Evolutionary conservation across 495 filamentous ascomycete species (phyloP), one percentile per base, ranked within the genome.

Genomic region (Gamarada debralockiae): DNA sequence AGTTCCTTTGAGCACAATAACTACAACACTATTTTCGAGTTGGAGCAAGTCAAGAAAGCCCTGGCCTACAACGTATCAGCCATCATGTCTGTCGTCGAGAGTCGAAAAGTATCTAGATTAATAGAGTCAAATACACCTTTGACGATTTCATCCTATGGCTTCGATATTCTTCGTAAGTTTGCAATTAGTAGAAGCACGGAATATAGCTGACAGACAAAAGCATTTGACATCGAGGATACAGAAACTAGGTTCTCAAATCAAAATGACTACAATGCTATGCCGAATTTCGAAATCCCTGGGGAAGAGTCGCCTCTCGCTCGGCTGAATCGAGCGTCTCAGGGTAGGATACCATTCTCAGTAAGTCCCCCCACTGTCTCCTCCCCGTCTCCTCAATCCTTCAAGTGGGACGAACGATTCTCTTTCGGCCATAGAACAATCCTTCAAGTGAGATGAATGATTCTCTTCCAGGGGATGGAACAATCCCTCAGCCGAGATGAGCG

Each of bases 1-100:
- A 64, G 71, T 27, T 68, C 75, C 10, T 67, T 78, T 20, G 61
- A 69, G 14, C 45, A 68, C 18, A 70, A 69, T 1, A 76, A 62
- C 54, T 80, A 78, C 62, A 67, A 67, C 21, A 68, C 69, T 44
- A 65, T 79, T 1, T 59, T 72, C 6, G 58, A 65, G 17, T 61
- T 79, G 46, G 60, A 60, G 10, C 39, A 69, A 21, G 66, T 65
- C 33, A 64, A 68, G 23, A 50, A 69, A 21, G 63, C 50, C 12
- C 64, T 77, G 39, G 58, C 64, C 3, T 49, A 58, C 27, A 79
- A 72, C 53, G 70, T 71, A 42, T 70, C 71, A 1, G 43, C 71
- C 2, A 67, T 66, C 43, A 70, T 74, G 63, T 67, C 71, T 20
- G 52, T 72, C 5, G 58, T 78, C 13, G 78, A 81, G 51, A 51